Evolutionary conservation across 1,139 yeast species (phyloP), one percentile per base, ranked within the genome.

Genomic region (Lodderomyces orthopsilosis): DNA sequence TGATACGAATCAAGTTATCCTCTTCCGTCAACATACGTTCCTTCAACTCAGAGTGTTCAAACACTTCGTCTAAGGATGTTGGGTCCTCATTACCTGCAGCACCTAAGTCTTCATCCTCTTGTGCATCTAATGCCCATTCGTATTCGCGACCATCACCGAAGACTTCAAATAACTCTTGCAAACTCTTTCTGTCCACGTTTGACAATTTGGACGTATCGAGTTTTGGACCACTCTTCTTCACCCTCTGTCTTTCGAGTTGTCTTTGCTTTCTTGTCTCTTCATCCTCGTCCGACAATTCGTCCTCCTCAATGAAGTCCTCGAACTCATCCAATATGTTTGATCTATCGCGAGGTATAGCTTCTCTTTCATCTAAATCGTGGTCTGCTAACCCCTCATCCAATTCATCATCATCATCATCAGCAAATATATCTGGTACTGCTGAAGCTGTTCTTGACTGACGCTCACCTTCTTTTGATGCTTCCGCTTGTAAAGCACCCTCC

Each of bases 61-160:
- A 93, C 32, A 93, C 95, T 57, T 93, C 96, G 54, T 86, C 85
- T 53, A 93, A 74, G 2, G 83, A 77, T 0, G 84, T 71, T 45
- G 83, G 83, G 46, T 76, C 77, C 50, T 76, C 74, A 26, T 75
- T 68, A 35, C 74, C 77, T 9, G 77, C 79, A 47, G 70, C 75
- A 41, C 79, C 79, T 38, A 75, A 80, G 45, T 76, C 83, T 51
- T 75, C 83, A 47, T 82, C 84, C 52, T 83, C 87, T 65, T 89
- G 95, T 27, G 90, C 91, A 56, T 89, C 97, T 47, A 94, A 73
- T 2, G 98, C 98, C 98, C 98, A 93, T 49, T 89, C 97, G 63
- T 93, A 93, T 61, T 91, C 98, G 48, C 85, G 93, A 38, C 98
- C 99, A 62, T 90, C 94, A 49, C 99, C 99, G 60, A 93, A 93